phyloP scores from a whole-genome alignment of 495 filamentous ascomycete species.

The Hypoxylon crocopeplum region DNA sequence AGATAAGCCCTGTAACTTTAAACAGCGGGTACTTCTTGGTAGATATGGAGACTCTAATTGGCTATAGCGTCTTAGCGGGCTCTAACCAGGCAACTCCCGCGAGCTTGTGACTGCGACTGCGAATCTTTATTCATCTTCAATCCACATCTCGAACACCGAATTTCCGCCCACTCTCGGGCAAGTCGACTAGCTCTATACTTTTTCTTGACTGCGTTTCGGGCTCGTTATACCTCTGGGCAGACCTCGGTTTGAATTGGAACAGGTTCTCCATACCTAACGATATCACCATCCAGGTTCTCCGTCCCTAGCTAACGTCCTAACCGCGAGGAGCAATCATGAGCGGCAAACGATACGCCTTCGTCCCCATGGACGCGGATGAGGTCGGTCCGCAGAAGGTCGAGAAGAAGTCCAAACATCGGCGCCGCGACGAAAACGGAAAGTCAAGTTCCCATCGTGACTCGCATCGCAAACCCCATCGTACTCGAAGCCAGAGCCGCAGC shows the following conservation, averaged over 20 bases:
- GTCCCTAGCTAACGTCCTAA: neutral
- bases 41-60: slow-evolving; percentile 8
- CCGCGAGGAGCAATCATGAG: slow-evolving; percentile 43
- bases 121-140: neutral
- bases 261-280: neutral
- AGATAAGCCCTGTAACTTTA: slow-evolving; percentile 35
- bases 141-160: neutral
- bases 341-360: slow-evolving; percentile 76
- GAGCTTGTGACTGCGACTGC: neutral
- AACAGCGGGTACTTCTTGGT: slow-evolving; percentile 13
- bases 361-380: slow-evolving; percentile 83
- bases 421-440: slow-evolving; percentile 32
- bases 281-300: neutral
- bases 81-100: slow-evolving; percentile 12
- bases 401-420: slow-evolving; percentile 59
- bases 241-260: neutral
- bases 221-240: too few relatives aligned
- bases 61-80: neutral
- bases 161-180: too few relatives aligned
- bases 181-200: too few relatives aligned
- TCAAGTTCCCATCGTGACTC: slow-evolving; percentile 32
- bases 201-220: too few relatives aligned
- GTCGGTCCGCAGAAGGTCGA: slow-evolving; percentile 60
- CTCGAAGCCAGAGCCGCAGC: slow-evolving; percentile 37
- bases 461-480: slow-evolving; percentile 30